Evolutionary conservation across 2,329 filamentous ascomycete species (phyloP).

Genomic region (Lecanosticta acicola): DNA sequence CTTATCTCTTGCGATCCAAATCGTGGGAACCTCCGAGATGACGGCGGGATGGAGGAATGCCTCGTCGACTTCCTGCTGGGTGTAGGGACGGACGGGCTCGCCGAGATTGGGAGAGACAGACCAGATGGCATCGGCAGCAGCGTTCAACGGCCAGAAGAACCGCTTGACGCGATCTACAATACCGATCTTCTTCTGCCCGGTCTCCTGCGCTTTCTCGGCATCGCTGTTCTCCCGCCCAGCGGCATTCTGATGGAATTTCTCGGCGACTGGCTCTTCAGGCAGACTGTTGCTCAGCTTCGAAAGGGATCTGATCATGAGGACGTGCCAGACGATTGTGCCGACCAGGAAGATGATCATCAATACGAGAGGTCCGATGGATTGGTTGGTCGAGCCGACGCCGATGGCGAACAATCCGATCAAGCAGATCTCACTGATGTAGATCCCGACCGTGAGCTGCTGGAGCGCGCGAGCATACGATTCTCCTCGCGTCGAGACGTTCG

Average conservation of each 20-base stretch:
- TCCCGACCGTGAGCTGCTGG: constrained; percentile 40
- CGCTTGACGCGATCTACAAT: constrained; percentile 19
- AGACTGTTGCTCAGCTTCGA: constrained; percentile 28
- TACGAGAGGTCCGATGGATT: constrained; percentile 36
- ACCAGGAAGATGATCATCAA: constrained; percentile 39
- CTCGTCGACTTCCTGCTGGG: constrained; percentile 32
- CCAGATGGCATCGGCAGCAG: constrained; percentile 28
- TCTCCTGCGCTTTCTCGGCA: constrained; percentile 11
- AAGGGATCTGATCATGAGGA: constrained; percentile 33
- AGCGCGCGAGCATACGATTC: constrained; percentile 40
- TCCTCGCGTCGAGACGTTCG: constrained; percentile 41
- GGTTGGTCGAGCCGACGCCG: constrained; percentile 26
- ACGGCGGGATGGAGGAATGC: constrained; percentile 44
- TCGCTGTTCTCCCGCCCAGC: constrained; percentile 19
- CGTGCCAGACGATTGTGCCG: constrained; percentile 38
- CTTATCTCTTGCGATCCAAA: constrained; percentile 43
- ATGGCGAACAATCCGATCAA: constrained; percentile 44
- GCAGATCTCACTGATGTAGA: constrained; percentile 43
- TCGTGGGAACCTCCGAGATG: constrained; percentile 34
- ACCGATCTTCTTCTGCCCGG: constrained; percentile 1
- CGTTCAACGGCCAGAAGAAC: constrained; percentile 21
- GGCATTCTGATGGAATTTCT: constrained; percentile 22
- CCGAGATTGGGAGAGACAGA: constrained; percentile 30
- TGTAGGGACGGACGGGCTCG: constrained; percentile 27
- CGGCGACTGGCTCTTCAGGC: constrained; percentile 20